Evolutionary conservation across 176 grass and related monocot species (phyloP).

Genomic region (Hsuehochloa calcarea): DNA sequence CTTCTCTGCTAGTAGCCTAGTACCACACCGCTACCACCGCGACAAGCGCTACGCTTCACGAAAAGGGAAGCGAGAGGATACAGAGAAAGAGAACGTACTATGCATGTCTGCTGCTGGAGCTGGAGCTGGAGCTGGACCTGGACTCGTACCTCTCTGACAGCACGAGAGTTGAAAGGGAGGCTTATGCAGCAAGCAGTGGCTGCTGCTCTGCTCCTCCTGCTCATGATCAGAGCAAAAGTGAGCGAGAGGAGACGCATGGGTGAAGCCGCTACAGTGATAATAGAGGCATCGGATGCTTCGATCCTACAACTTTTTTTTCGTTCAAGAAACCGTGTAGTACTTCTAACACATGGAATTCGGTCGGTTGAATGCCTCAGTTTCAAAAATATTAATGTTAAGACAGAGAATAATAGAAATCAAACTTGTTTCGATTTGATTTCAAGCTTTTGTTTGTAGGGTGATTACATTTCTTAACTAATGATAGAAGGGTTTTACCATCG

Average conservation of each 20-base stretch:
- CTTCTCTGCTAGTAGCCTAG: neutral
- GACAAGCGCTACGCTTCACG: neutral
- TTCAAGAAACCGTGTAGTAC: neutral
- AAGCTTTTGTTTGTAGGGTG: neutral
- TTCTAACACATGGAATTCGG: neutral
- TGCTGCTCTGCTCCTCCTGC: neutral
- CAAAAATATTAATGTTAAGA: no score
- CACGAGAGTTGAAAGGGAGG: neutral
- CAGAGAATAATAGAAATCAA: no score
- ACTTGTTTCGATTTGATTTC: neutral
- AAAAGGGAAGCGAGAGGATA: neutral
- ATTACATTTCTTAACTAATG: neutral
- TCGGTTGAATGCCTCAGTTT: no score
- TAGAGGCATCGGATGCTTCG: neutral
- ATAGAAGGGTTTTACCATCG: no score
- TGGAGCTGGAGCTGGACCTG: neutral
- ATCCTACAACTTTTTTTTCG: neutral
- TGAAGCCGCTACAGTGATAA: neutral
- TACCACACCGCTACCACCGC: neutral
- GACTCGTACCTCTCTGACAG: neutral
- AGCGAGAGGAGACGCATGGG: neutral
- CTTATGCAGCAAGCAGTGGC: no score
- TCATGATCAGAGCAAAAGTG: neutral
- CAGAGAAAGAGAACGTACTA: neutral
- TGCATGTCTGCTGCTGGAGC: neutral